Evolutionary conservation across 2,329 filamentous ascomycete species (phyloP).

Genomic region (Aspergillus calidoustus): DNA sequence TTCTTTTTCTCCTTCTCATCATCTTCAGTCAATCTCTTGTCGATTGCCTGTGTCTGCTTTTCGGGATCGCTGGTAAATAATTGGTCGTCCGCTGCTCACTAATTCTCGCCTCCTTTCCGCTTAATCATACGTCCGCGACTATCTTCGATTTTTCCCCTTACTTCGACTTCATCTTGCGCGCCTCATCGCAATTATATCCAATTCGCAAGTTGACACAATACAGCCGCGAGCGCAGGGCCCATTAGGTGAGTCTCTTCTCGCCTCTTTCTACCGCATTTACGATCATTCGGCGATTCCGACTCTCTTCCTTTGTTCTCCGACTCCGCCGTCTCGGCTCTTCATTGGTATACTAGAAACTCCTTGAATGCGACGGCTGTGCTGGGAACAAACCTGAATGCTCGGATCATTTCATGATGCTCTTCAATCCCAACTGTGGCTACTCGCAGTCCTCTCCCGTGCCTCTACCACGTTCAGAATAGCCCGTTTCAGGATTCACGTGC

Average conservation of each 20-base stretch:
- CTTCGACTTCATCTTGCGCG: constrained; percentile 20
- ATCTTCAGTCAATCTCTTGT: constrained; percentile 9
- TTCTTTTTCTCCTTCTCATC: constrained; percentile 13
- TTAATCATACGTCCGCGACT: constrained; percentile 24
- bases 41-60: constrained; percentile 9
- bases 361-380: constrained; percentile 21
- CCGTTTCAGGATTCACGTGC: constrained; percentile 16
- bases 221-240: constrained; percentile 1
- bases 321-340: neutral
- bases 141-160: constrained; percentile 25
- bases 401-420: constrained; percentile 1
- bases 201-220: constrained; percentile 2
- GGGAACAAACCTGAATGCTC: neutral
- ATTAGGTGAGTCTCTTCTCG: constrained; percentile 18
- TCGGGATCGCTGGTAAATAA: constrained; percentile 9
- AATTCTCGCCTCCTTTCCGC: constrained; percentile 29
- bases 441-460: constrained; percentile 13
- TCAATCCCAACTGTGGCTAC: constrained; percentile 16
- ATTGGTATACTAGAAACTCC: constrained; percentile 22
- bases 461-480: constrained; percentile 22
- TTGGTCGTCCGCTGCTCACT: constrained; percentile 23
- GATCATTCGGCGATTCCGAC: constrained; percentile 2
- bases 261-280: neutral
- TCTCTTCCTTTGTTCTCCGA: constrained; percentile 13
- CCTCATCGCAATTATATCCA: constrained; percentile 17